These are phyloP conservation scores for Leptodontidium sp. DNA, from an alignment of 2,329 filamentous ascomycete species.

Conservation along the genomic window DNA sequence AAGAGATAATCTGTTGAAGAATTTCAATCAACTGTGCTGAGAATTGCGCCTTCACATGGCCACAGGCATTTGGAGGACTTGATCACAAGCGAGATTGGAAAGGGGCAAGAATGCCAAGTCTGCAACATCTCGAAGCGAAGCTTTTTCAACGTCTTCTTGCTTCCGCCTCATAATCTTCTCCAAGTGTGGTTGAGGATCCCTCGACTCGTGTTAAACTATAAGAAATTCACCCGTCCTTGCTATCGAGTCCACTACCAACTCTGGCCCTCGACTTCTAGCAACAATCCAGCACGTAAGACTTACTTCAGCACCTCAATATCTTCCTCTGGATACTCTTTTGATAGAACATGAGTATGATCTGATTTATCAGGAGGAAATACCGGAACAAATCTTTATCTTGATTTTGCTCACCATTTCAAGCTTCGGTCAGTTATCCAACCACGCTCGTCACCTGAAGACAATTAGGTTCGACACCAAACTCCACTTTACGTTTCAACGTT, in stretches of 20 bases:
- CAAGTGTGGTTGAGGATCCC: too few species aligned
- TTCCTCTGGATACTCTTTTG: too few species aligned
- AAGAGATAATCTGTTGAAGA: too few species aligned
- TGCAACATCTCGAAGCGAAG: not conserved
- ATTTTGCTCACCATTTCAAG: not conserved
- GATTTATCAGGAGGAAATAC: too few species aligned
- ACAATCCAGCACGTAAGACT: too few species aligned
- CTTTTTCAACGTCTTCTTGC: not conserved
- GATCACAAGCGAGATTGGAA: not conserved
- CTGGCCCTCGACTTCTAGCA: too few species aligned
- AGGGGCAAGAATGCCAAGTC: constrained; percentile 5
- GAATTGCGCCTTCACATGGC: not conserved
- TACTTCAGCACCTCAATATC: too few species aligned
- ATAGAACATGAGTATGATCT: too few species aligned
- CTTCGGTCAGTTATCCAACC: not conserved
- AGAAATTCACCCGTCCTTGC: not conserved
- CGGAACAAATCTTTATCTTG: too few species aligned
- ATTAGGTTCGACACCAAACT: not conserved
- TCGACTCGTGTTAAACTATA: too few species aligned
- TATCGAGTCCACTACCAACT: too few species aligned
- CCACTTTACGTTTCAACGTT: constrained; percentile 2
- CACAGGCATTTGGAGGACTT: not conserved
- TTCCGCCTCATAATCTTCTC: too few species aligned
- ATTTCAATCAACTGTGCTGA: not conserved
- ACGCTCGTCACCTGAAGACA: not conserved